Evolutionary conservation across 768 basidiomycete species (phyloP), one percentile per base, ranked within the genome.

Genomic region (Leccinum arenicola): DNA sequence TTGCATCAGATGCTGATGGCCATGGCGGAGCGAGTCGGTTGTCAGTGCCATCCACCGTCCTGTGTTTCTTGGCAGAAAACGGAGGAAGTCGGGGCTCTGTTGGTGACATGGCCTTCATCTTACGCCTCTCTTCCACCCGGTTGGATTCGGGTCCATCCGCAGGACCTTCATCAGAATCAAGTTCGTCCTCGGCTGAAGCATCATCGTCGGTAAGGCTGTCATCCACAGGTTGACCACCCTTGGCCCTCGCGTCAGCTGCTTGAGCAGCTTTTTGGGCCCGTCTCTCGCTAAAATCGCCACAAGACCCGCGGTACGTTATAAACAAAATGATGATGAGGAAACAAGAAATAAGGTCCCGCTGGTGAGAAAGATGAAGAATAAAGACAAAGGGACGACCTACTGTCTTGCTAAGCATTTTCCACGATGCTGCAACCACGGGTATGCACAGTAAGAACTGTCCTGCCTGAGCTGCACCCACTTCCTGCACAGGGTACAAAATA

Each of bases 391-490:
- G 50, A 53, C 35, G 45, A 83, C 85, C 68, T 70, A 91, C 89
- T 84, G 79, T 66, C 88, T 74, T n/a, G 83, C 81, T 49, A 89
- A 69, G 75, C 90, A 91, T 71, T 90, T 92, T 25, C 78, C 82
- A 19, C 87, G 82, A 71, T 92, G 90, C 73, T 89, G 87, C 58
- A 85, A 69, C 90, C 89, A 92, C 40, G 90, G 89, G 68, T 91
- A 89, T 54, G 89, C 87, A 63, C 89, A 92, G 69, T 87, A 92
- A 10, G 84, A 83, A 60, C 83, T 85, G 64, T 92, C 89, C 69
- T 90, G 89, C 45, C 90, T 73, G 19, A 92, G 78, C 71, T 91
- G 90, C 1, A 92, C 88, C 90, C 90, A 92, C 72, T 91, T 91
- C 66, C 82, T 78, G 68, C 91, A 93, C 1, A 91, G 71, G 3